phyloP scores from a whole-genome alignment of 805 yeast species.

The Schizosaccharomyces osmophilus region DNA sequence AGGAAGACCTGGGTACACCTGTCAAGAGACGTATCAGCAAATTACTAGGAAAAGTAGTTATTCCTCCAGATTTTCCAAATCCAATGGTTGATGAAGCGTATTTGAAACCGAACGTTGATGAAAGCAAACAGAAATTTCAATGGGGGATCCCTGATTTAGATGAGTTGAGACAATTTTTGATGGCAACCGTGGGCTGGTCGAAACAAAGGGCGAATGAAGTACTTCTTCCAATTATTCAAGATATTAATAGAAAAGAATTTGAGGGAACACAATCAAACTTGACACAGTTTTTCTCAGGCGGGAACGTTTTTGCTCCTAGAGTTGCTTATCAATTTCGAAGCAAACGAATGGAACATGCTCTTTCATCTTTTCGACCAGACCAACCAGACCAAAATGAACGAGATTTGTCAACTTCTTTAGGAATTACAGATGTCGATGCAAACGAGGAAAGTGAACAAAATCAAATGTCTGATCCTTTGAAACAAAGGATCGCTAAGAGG shows the following conservation, averaged over 20 bases:
- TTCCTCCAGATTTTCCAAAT: slow-evolving; percentile 51
- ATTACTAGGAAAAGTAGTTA: slow-evolving; percentile 27
- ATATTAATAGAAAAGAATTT: slow-evolving; percentile 33
- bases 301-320: slow-evolving; percentile 1
- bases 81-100: slow-evolving; percentile 48
- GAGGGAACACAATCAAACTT: slow-evolving; percentile 7
- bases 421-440: background rate
- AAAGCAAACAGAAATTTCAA: slow-evolving; percentile 46
- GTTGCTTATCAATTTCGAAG: slow-evolving; percentile 4
- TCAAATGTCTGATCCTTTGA: background rate
- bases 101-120: slow-evolving; percentile 57
- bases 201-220: slow-evolving; percentile 56
- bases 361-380: background rate
- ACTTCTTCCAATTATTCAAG: slow-evolving; percentile 60
- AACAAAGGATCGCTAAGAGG: background rate
- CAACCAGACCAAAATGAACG: too few species aligned
- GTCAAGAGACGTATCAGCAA: slow-evolving; percentile 35
- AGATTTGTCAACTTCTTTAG: too few species aligned
- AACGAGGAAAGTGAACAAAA: background rate
- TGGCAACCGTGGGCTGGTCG: slow-evolving; percentile 56
- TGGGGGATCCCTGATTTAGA: slow-evolving; percentile 88
- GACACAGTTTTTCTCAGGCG: slow-evolving; percentile 6
- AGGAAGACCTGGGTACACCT: slow-evolving; percentile 15
- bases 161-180: slow-evolving; percentile 42
- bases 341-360: slow-evolving; percentile 6